Percentiles rank a stretch among this genome's conserved stretches.
phyloP scores from a whole-genome alignment of 192 early-diverging fungal genomes.

The Rhizophlyctis rosea region DNA sequence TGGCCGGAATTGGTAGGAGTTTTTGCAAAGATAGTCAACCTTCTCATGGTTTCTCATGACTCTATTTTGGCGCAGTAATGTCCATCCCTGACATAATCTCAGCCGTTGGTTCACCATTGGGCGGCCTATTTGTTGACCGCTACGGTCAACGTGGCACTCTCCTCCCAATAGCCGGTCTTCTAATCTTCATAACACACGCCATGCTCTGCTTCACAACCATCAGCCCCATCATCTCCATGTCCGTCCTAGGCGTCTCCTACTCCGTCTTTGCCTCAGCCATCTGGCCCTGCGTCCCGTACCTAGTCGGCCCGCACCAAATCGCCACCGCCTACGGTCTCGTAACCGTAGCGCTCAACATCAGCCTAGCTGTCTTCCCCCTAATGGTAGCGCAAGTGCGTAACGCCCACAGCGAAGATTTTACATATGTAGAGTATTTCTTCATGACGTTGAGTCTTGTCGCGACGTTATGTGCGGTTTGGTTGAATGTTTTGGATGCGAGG shows the following conservation, averaged over 20 bases:
- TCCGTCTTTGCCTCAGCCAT: slow-evolving; percentile 56
- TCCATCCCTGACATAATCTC: slow-evolving; percentile 64
- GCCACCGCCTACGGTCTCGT: slow-evolving; percentile 65
- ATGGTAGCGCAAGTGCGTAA: slow-evolving; percentile 54
- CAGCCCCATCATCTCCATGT: slow-evolving; percentile 44
- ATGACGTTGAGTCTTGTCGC: slow-evolving; percentile 27
- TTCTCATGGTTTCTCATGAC: not conserved
- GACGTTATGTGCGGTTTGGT: slow-evolving; percentile 1
- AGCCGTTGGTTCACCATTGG: slow-evolving; percentile 54
- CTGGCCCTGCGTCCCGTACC: slow-evolving; percentile 66
- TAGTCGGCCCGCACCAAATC: slow-evolving; percentile 59
- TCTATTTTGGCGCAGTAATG: slow-evolving; percentile 35
- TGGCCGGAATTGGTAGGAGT: slow-evolving; percentile 52
- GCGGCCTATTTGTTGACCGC: slow-evolving; percentile 52
- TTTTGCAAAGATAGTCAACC: slow-evolving; percentile 6
- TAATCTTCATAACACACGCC: slow-evolving; percentile 47
- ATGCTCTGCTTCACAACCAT: slow-evolving; percentile 45
- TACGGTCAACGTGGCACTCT: slow-evolving; percentile 49
- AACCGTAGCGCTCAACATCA: slow-evolving; percentile 58
- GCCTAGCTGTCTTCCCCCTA: slow-evolving; percentile 56
- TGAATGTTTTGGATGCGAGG: slow-evolving; percentile 20
- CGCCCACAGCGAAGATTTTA: slow-evolving; percentile 16
- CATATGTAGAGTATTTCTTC: slow-evolving; percentile 24
- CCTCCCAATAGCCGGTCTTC: slow-evolving; percentile 22
- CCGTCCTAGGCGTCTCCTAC: slow-evolving; percentile 54